Base-by-base conservation (phyloP, 2,329 filamentous ascomycete genomes). In the Neopestalotiopsis clavispora region DNA sequence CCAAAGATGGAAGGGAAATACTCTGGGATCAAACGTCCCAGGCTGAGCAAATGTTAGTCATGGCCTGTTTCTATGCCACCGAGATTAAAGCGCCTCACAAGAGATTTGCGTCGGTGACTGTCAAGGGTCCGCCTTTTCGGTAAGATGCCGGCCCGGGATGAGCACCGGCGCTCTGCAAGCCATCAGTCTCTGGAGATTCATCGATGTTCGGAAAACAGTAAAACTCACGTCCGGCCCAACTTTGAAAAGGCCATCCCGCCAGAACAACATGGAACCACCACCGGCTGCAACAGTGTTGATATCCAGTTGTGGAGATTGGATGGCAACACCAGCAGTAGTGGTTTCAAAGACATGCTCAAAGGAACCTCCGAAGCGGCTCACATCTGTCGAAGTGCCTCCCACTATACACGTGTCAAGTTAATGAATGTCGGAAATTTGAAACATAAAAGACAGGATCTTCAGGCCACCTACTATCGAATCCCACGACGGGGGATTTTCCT, bases 221-320 rank as follows among this genome's bases (percentile, higher is more conserved):
- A 30, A 38, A 65, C 63, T 56, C 32, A 65, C 63, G 74, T 93
- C 91, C 0, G 91, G 91, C 0, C 91, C 91, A 9, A 94, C 91
- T 2, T 90, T 87, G 71, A 94, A 93, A 1, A 94, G 82, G 0
- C 91, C 91, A 69, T 94, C 92, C 69, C 86, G 87, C 85, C 89
- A 93, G 75, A 90, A 91, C 0, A 94, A 80, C n/a, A 89, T 83
- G 0, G 89, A 91, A 17, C 91, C 91, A 70, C 92, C 92, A 40
- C 92, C 92, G 6, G 92, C 91, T 32, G 92, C 92, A 4, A 94
- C 92, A 1, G 92, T 95, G 77, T 94, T 93, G 76, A 95, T 94
- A 74, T 95, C 92, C 1, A 94, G 85, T 75, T 94, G 92, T 0
- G 92, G 92, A 1, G 90, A 91, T 71, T 94, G 92, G 14, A 94